Percentiles rank a stretch among this genome's conserved stretches.
These are phyloP conservation scores for Cephalotrichum gorgonifer DNA, from an alignment of 2,329 filamentous ascomycete genomes.

Conservation along the genomic window DNA sequence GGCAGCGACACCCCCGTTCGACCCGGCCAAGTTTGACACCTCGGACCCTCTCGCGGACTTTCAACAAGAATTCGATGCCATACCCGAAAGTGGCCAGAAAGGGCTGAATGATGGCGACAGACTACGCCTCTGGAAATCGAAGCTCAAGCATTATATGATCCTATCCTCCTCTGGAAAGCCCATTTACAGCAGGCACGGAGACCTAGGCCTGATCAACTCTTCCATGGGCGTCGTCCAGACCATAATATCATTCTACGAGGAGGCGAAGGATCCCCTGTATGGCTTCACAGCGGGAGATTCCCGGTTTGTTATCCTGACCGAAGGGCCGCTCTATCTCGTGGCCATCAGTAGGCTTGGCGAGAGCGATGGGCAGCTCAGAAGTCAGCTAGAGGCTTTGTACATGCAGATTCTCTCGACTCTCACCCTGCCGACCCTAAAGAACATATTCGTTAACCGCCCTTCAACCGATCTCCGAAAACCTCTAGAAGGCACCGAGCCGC, in stretches of 20 bases:
- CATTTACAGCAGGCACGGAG: conserved; percentile 91
- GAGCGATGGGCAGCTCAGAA: conserved; percentile 76
- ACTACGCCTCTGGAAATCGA: conserved; percentile 72
- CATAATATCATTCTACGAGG: conserved; percentile 93
- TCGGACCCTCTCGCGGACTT: conserved; percentile 57
- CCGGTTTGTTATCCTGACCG: conserved; percentile 75
- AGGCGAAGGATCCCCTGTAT: conserved; percentile 62
- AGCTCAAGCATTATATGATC: conserved; percentile 95
- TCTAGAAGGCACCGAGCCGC: conserved; percentile 79
- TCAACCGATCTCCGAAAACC: conserved; percentile 90
- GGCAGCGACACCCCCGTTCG: conserved; percentile 49
- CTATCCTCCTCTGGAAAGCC: conserved; percentile 93
- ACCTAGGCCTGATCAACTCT: conserved; percentile 78
- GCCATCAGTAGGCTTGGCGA: conserved; percentile 89
- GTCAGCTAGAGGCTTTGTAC: conserved; percentile 86
- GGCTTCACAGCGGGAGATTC: conserved; percentile 81
- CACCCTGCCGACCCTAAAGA: conserved; percentile 75
- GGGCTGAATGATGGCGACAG: conserved; percentile 43
- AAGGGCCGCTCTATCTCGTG: conserved; percentile 84
- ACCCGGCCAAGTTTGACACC: conserved; percentile 31
- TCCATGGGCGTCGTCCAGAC: conserved; percentile 95
- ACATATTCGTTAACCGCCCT: conserved; percentile 79
- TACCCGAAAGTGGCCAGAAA: conserved; percentile 44
- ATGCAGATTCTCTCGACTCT: conserved; percentile 97
- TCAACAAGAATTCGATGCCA: conserved; percentile 64